Percentiles rank a stretch among this genome's conserved stretches.
These are phyloP conservation scores for baker's yeast (Saccharomyces cerevisiae) DNA, from an alignment of 805 yeast species.

Conservation along the genomic window DNA sequence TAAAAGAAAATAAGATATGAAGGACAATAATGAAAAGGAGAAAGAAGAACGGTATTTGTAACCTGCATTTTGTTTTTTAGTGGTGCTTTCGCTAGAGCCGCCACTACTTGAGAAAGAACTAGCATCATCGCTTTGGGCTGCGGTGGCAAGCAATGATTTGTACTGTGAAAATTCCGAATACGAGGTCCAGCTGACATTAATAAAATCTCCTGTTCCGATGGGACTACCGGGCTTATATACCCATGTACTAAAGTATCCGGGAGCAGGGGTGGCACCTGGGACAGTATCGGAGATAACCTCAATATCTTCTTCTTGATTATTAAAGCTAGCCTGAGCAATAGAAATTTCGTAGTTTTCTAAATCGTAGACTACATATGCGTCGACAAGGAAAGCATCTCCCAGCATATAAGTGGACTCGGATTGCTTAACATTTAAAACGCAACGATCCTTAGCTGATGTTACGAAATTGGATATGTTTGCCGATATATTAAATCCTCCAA, in stretches of 20 bases:
- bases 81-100: too few species aligned
- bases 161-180: neutral
- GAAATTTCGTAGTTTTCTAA: constrained; percentile 49
- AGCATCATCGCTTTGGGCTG: too few species aligned
- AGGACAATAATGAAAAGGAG: too few species aligned
- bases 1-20: too few species aligned
- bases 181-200: neutral
- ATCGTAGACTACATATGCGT: constrained; percentile 63
- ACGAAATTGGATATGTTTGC: constrained; percentile 38
- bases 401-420: constrained; percentile 30
- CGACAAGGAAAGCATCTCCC: constrained; percentile 60
- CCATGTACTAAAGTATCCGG: constrained; percentile 37
- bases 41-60: too few species aligned
- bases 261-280: constrained; percentile 43
- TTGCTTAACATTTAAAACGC: constrained; percentile 38
- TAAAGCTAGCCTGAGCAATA: constrained; percentile 40
- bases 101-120: too few species aligned
- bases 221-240: constrained; percentile 10
- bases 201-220: constrained; percentile 12
- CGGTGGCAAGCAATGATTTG: neutral
- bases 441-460: constrained; percentile 18
- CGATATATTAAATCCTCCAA: constrained; percentile 50
- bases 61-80: too few species aligned
- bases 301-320: constrained; percentile 31
- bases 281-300: constrained; percentile 37